Evolutionary conservation across 495 filamentous ascomycete species (phyloP).

Genomic region (Bathelium albidoporum): DNA sequence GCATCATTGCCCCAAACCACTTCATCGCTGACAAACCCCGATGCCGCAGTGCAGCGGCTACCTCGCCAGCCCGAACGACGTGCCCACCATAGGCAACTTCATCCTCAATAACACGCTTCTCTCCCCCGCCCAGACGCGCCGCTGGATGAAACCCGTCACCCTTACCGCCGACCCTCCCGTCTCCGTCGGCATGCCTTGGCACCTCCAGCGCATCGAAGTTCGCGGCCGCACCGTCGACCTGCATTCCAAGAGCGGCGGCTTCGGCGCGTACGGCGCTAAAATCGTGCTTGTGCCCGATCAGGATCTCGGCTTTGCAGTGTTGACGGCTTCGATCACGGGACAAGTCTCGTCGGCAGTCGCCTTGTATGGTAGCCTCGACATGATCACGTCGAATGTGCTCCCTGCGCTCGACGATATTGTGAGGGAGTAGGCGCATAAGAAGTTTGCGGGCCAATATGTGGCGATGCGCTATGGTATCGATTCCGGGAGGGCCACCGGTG

Average conservation of each 20-base stretch:
- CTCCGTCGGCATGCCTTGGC: conserved; percentile 31
- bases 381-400: conserved; percentile 23
- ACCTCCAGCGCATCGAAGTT: conserved; percentile 30
- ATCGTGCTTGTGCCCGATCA: conserved; percentile 17
- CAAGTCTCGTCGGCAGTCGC: conserved; percentile 15
- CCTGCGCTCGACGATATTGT: conserved; percentile 39
- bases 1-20: conserved; percentile 7
- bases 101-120: conserved; percentile 18
- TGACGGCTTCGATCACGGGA: conserved; percentile 12
- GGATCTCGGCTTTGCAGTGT: conserved; percentile 18
- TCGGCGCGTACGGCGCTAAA: conserved; percentile 17
- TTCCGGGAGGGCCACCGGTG: not conserved
- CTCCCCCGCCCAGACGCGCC: conserved; percentile 12
- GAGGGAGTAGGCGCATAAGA: conserved; percentile 33
- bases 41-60: conserved; percentile 16
- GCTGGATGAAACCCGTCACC: conserved; percentile 23
- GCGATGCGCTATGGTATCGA: conserved; percentile 1
- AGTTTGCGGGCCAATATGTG: conserved; percentile 37
- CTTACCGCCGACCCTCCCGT: conserved; percentile 9
- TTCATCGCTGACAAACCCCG: not conserved
- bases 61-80: conserved; percentile 16
- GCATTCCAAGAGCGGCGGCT: conserved; percentile 21
- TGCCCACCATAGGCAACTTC: conserved; percentile 17
- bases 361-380: conserved; percentile 17
- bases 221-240: conserved; percentile 22